A percentile compares a stretch with the other conserved stretches of the same genome.
These are phyloP conservation scores for Krasilnikovozyma curviuscula DNA, from an alignment of 768 basidiomycete genomes.

Conservation along the genomic window DNA sequence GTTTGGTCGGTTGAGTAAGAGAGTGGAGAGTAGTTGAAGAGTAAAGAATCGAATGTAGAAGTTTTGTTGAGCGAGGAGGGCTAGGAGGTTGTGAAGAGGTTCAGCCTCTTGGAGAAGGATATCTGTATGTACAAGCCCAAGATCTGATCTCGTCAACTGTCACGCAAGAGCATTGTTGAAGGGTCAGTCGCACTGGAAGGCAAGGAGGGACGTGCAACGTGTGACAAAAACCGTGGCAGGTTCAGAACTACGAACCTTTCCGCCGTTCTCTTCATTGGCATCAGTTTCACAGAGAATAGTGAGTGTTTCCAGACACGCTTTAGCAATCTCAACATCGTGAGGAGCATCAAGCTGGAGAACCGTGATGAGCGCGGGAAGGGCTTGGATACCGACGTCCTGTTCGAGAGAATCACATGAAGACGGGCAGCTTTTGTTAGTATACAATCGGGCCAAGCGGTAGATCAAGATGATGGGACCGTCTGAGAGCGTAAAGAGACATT, in stretches of 20 bases:
- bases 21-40: conserved; percentile 56
- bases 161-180: background rate
- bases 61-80: conserved; percentile 49
- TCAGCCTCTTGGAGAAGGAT: conserved; percentile 47
- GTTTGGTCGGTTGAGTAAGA: conserved; percentile 64
- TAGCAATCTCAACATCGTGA: conserved; percentile 77
- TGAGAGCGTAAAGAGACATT: background rate
- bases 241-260: background rate
- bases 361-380: conserved; percentile 56
- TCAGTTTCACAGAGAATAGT: conserved; percentile 52
- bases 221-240: no score
- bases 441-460: background rate
- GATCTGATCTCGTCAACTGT: conserved; percentile 33
- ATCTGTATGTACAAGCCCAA: conserved; percentile 74
- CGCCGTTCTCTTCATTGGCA: conserved; percentile 28
- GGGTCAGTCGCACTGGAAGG: background rate
- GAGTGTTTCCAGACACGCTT: conserved; percentile 78
- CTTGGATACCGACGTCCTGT: conserved; percentile 56
- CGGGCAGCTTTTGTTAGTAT: background rate
- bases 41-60: conserved; percentile 75
- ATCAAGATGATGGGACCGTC: background rate
- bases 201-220: background rate
- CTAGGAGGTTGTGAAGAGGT: conserved; percentile 53
- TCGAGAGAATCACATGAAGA: background rate
- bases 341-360: conserved; percentile 73